Conservation (phyloP, 148 eudicot genomes). For the Amaranthus hypochondriacus region DNA sequence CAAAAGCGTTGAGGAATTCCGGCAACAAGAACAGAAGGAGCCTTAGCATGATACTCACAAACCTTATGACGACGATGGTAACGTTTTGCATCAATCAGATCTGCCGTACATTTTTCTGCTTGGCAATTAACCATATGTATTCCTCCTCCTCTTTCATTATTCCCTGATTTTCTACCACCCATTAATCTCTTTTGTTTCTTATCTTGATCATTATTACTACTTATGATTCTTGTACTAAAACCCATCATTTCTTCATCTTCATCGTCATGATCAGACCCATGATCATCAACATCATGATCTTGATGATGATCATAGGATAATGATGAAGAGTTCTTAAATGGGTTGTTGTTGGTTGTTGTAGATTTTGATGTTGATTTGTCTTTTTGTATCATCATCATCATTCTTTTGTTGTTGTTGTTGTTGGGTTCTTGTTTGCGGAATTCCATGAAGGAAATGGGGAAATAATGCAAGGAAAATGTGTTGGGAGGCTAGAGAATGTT, state of each 20-base stretch:
- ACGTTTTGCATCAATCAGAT: conserved; percentile 30
- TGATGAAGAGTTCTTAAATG: no score
- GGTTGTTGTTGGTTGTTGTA: not conserved
- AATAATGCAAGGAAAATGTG: conserved; percentile 1
- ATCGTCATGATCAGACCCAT: not conserved
- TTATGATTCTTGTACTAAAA: not conserved
- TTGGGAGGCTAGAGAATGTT: not conserved
- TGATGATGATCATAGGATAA: no score
- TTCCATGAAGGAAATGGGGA: not conserved
- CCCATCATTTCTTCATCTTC: not conserved
- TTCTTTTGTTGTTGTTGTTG: not conserved
- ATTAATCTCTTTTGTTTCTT: conserved; percentile 2
- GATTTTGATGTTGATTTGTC: not conserved
- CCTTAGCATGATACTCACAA: conserved; percentile 47
- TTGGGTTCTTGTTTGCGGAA: conserved; percentile 9
- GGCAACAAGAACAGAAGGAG: conserved; percentile 30
- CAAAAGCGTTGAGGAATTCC: conserved; percentile 44
- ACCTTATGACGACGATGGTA: conserved; percentile 55
- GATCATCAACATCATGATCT: not conserved
- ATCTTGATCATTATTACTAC: not conserved
- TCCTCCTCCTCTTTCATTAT: not conserved
- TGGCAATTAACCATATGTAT: conserved; percentile 17
- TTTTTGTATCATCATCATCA: conserved; percentile 4
- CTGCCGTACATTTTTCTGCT: conserved; percentile 42
- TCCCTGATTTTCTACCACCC: not conserved